Evolutionary conservation across 805 yeast genomes (phyloP).

Genomic region (Kodamaea hsintzibuensis): DNA sequence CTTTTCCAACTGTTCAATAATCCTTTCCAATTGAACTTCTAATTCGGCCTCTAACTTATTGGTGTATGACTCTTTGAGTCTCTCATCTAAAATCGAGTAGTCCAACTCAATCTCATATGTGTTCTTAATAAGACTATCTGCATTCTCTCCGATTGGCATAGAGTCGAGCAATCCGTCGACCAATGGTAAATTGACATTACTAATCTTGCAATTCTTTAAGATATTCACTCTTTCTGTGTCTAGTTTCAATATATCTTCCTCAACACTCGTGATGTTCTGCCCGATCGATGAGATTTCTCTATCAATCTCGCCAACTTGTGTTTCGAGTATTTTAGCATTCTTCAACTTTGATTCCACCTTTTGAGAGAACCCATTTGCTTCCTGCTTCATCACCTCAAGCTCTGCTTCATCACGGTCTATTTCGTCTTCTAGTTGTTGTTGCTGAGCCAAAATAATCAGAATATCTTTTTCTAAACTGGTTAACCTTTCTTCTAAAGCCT

Average conservation of each 20-base stretch:
- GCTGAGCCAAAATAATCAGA: conserved; percentile 30
- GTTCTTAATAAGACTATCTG: conserved; percentile 35
- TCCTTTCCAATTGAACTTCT: conserved; percentile 33
- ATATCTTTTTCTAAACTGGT: conserved; percentile 36
- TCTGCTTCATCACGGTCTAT: conserved; percentile 31
- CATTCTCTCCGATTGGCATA: conserved; percentile 58
- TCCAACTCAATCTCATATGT: conserved; percentile 56
- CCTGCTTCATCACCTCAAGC: conserved; percentile 23
- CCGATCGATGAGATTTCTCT: conserved; percentile 27
- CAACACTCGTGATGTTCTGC: conserved; percentile 40
- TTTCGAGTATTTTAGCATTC: conserved; percentile 31
- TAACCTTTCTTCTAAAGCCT: conserved; percentile 42
- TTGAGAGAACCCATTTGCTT: conserved; percentile 15
- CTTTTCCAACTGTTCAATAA: conserved; percentile 38
- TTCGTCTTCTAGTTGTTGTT: conserved; percentile 24
- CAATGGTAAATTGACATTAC: conserved; percentile 65
- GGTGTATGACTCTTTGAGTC: conserved; percentile 43
- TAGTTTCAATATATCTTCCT: conserved; percentile 54
- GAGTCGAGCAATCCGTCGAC: conserved; percentile 58
- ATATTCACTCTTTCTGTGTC: conserved; percentile 58
- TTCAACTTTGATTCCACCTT: conserved; percentile 21
- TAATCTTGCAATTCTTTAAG: conserved; percentile 73
- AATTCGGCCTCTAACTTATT: conserved; percentile 40
- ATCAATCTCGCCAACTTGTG: conserved; percentile 38
- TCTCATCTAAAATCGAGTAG: conserved; percentile 46